Percentiles rank a stretch among this genome's conserved stretches.
These are phyloP conservation scores for Paxillus rubicundulus DNA, from an alignment of 768 basidiomycete genomes.

Conservation along the genomic window DNA sequence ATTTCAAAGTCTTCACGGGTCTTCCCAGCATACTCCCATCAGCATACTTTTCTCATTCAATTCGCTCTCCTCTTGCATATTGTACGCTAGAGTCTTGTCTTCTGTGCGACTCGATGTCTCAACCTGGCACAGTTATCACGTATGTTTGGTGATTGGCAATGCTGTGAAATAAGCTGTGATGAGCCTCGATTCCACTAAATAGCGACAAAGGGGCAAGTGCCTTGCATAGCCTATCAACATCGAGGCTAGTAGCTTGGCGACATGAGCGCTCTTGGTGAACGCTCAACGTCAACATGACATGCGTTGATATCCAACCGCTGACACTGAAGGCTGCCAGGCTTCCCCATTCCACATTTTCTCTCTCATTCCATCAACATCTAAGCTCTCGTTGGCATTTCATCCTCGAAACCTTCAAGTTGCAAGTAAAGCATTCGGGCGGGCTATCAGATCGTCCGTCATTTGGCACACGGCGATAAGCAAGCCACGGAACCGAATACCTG, in stretches of 20 bases:
- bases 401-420: background rate
- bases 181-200: too few species aligned
- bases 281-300: conserved; percentile 5
- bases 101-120: too few species aligned
- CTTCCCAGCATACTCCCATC: conserved; percentile 27
- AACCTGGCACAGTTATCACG: too few species aligned
- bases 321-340: background rate
- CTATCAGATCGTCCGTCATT: too few species aligned
- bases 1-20: conserved; percentile 20
- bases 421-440: background rate
- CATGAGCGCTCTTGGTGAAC: conserved; percentile 2
- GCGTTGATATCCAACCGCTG: background rate
- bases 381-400: background rate
- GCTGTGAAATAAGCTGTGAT: too few species aligned
- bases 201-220: too few species aligned
- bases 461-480: too few species aligned
- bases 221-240: too few species aligned
- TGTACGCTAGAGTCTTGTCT: conserved; percentile 45
- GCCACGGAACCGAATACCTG: background rate
- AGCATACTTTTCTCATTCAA: conserved; percentile 20
- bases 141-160: background rate
- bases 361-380: background rate
- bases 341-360: background rate
- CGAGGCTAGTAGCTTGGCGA: background rate
- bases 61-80: conserved; percentile 34